Conservation (phyloP, 495 filamentous ascomycete species). For the Penicillium lividum region DNA sequence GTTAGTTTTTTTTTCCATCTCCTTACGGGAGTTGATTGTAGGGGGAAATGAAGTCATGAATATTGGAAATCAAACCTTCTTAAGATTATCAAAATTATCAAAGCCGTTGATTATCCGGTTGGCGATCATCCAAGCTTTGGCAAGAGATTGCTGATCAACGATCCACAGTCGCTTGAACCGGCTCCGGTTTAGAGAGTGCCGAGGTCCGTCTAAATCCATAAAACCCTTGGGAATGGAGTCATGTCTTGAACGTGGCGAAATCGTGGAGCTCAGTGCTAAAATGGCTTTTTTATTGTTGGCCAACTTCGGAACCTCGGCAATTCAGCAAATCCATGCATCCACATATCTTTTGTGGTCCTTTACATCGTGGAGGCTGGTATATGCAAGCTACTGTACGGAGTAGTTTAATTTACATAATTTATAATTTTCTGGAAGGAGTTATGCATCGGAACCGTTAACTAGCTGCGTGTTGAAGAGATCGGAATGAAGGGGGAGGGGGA, state of each 20-base stretch:
- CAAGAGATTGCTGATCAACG: constrained; percentile 14
- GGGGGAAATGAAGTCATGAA: neutral
- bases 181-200: constrained; percentile 7
- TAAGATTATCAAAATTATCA: neutral
- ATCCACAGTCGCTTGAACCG: constrained; percentile 14
- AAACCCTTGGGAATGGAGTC: neutral
- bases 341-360: neutral
- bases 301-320: neutral
- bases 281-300: too few species aligned
- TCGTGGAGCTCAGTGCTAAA: constrained; percentile 16
- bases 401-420: neutral
- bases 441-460: constrained; percentile 16
- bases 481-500: constrained; percentile 1
- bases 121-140: constrained; percentile 9
- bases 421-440: constrained; percentile 2
- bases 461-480: neutral
- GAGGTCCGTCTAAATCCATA: neutral
- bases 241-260: constrained; percentile 27
- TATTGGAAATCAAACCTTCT: neutral
- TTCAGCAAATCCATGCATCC: neutral
- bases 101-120: constrained; percentile 1
- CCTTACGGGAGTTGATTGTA: constrained; percentile 3
- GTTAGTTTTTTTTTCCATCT: neutral
- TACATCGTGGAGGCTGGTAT: constrained; percentile 22
- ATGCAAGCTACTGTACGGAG: neutral